Conservation (phyloP, 805 yeast species). For the Cyberlindnera suaveolens region DNA sequence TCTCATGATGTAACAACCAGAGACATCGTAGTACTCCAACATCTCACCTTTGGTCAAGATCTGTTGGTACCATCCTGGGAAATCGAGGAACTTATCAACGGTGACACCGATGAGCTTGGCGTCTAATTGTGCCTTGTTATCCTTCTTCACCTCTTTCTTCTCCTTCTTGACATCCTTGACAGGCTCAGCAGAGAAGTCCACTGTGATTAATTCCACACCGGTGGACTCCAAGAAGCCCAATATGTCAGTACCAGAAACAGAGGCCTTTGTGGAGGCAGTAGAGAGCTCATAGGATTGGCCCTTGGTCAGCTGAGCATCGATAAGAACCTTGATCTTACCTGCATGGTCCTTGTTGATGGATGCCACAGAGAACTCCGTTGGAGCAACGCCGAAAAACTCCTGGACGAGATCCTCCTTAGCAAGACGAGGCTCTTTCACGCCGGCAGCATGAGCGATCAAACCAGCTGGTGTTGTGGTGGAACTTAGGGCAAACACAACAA, state of each 20-base stretch:
- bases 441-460: slow-evolving; percentile 58
- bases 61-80: slow-evolving; percentile 97
- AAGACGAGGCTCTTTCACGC: slow-evolving; percentile 78
- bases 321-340: slow-evolving; percentile 52
- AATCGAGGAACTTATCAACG: slow-evolving; percentile 85
- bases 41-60: slow-evolving; percentile 94
- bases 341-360: slow-evolving; percentile 38
- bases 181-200: slow-evolving; percentile 46
- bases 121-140: slow-evolving; percentile 51
- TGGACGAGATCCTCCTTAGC: slow-evolving; percentile 77
- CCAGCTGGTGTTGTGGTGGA: slow-evolving; percentile 65
- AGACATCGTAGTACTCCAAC: slow-evolving; percentile 97
- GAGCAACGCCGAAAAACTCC: slow-evolving; percentile 49
- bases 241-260: slow-evolving; percentile 41
- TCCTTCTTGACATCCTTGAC: slow-evolving; percentile 24
- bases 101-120: slow-evolving; percentile 95
- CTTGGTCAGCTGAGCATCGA: slow-evolving; percentile 40
- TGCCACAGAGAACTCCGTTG: slow-evolving; percentile 61
- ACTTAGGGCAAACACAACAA: slow-evolving; percentile 70
- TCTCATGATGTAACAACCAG: slow-evolving; percentile 96
- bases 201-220: slow-evolving; percentile 45
- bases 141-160: slow-evolving; percentile 20
- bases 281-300: slow-evolving; percentile 34
- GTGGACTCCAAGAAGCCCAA: slow-evolving; percentile 42
- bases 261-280: slow-evolving; percentile 46